Base-by-base conservation (phyloP, 2,329 filamentous ascomycete species). In the Fusarium metavorans region DNA sequence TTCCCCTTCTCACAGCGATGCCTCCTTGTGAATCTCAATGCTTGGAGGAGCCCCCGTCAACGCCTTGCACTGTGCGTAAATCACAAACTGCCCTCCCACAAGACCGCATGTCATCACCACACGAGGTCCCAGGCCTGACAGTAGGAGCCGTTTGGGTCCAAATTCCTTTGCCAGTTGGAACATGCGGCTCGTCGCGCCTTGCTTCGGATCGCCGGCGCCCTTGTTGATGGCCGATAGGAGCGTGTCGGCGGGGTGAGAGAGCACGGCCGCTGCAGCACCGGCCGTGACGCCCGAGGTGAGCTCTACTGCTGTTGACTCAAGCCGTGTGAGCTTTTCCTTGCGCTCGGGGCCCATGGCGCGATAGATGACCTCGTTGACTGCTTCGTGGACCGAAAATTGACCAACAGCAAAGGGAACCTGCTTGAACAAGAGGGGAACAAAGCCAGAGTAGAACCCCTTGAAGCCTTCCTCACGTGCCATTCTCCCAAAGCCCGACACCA, bases 321-420 rank as follows among this genome's bases (percentile, higher is more conserved):
- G 88, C 76, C 90, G 88, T 69, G 92, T 92, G 78, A 94, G 87
- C 75, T 86, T 89, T 72, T 89, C 88, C 88, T 96, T 97, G 68
- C 84, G 83, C 77, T 88, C 86, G 16, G 85, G 87, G 81, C 95
- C 93, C 81, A 97, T 87, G 64, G 83, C 69, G 67, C 88, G 87
- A 88, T 91, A 97, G 83, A 95, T 90, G 76, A 89, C 81, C 85
- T 97, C 94, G 80, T 93, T 91, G 78, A 93, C 94, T 80, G 94
- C 96, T 87, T 98, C 95, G 88, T 94, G 97, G 65, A 96, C 95
- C 77, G 95, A 94, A 87, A 98, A 98, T 88, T 98, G 97, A 83
- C 94, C 92, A 85, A 97, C 95, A 77, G 95, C 97, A 87, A 97
- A 98, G 20, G 95, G 95, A 65, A 98, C 92, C 89, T 97, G 94